Evolutionary conservation across 2,329 filamentous ascomycete species (phyloP), one percentile per base, ranked within the genome.

Genomic region (Ophiognomonia clavigignenti-juglandacearum): DNA sequence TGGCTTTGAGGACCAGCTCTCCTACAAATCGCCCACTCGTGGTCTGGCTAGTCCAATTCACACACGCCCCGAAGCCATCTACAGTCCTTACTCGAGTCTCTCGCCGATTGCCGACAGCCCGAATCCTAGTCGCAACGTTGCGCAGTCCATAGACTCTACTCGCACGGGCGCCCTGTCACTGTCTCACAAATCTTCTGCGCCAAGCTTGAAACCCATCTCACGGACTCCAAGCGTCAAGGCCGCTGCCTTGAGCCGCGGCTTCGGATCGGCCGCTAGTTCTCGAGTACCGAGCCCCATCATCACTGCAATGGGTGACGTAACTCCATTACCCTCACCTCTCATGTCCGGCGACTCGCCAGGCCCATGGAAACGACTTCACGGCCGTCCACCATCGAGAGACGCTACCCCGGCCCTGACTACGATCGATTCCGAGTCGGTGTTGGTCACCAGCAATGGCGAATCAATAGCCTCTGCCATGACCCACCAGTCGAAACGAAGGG

Each of bases 251-350:
- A 64, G 69, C 37, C 72, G 69, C 58, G 69, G 69, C 51, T 67
- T 80, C 27, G 71, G 75, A 35, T 82, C 78, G 31, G 72, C 81
- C 2, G 75, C 84, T 11, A 85, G 78, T 57, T 89, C 85, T 4
- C 70, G 76, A 24, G 73, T 85, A n/a, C 79, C 85, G 6, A 90
- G 86, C 47, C 86, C 86, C 4, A 78, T 86, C 54, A 79, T 90
- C 45, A 77, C 82, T 50, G 85, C 86, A 38, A 85, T 90, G 80
- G 82, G 83, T 52, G 85, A 89, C 61, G 70, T 93, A 53, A 92
- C 88, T 4, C 87, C 87, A 46, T 69, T 93, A 27, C 87, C 87
- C 3, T 92, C 87, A 19, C 87, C 87, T 4, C 73, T 91, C 38
- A 73, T 85, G 57, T 74, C 74, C 4, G 71, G 71, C 53, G 81